Evolutionary conservation across 106 monocot species (phyloP).

Genomic region (Dioscorea alata): DNA sequence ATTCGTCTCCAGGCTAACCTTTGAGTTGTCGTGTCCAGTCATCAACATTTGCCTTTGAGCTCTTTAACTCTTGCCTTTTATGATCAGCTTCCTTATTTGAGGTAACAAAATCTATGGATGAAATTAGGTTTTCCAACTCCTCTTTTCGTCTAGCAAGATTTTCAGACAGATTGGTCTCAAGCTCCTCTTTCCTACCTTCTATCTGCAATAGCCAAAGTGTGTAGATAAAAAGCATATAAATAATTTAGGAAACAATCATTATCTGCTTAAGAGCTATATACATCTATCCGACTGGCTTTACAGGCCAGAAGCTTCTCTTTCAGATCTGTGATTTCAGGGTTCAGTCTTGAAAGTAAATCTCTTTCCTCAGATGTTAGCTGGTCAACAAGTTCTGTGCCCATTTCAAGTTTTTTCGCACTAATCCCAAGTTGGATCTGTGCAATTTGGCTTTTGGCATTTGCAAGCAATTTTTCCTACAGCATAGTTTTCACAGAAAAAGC

Average conservation of each 20-base stretch:
- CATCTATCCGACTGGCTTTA: conserved; percentile 79
- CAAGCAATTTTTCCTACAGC: conserved; percentile 75
- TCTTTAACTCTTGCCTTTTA: conserved; percentile 61
- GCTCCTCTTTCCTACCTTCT: conserved; percentile 97
- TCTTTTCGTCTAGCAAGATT: conserved; percentile 87
- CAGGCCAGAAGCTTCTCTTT: conserved; percentile 87
- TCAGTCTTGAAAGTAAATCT: conserved; percentile 73
- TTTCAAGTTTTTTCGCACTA: conserved; percentile 92
- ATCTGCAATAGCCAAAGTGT: conserved; percentile 36
- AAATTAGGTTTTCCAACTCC: conserved; percentile 74
- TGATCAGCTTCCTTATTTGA: conserved; percentile 49
- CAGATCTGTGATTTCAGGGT: conserved; percentile 93
- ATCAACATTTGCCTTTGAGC: conserved; percentile 46
- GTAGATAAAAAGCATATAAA: background rate
- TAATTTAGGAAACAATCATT: no score
- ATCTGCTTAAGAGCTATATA: conserved; percentile 6
- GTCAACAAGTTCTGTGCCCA: conserved; percentile 98
- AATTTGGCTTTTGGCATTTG: conserved; percentile 70
- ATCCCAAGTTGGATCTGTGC: conserved; percentile 91
- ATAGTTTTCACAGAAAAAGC: conserved; percentile 3
- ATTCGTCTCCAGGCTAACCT: conserved; percentile 16
- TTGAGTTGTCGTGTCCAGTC: conserved; percentile 73
- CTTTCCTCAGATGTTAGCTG: conserved; percentile 80
- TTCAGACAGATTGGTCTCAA: conserved; percentile 89
- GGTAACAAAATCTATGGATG: conserved; percentile 56